Conservation (phyloP, 1,284 basidiomycete genomes). For the Ceratobasidium sp. region DNA sequence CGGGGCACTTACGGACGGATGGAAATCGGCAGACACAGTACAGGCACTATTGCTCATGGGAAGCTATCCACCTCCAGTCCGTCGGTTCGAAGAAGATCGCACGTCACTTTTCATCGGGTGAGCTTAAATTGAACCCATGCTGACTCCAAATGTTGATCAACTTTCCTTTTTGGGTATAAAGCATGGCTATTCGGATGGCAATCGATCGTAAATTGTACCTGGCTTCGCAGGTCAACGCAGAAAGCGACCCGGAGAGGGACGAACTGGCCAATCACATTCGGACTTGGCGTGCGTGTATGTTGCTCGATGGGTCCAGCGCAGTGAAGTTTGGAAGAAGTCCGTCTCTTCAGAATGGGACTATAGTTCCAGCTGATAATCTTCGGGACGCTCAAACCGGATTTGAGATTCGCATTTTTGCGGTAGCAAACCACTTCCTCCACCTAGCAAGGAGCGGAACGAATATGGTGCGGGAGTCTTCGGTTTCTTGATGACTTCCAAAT, state of each 20-base stretch:
- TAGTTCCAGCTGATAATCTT: neutral
- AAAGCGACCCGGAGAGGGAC: neutral
- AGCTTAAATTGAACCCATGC: neutral
- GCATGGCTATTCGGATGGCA: slow-evolving; percentile 38
- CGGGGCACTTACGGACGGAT: slow-evolving; percentile 24
- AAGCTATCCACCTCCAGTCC: slow-evolving; percentile 33
- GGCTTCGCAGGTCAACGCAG: neutral
- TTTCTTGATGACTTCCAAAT: neutral
- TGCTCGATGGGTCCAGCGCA: slow-evolving; percentile 21
- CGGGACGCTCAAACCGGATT: slow-evolving; percentile 2
- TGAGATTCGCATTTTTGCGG: slow-evolving; percentile 24
- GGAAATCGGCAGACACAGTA: slow-evolving; percentile 30
- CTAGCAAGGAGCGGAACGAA: slow-evolving; percentile 10
- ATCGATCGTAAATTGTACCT: slow-evolving; percentile 14
- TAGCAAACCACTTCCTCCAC: slow-evolving; percentile 18
- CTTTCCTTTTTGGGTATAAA: slow-evolving; percentile 4
- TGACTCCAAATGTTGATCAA: slow-evolving; percentile 11
- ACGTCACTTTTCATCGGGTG: slow-evolving; percentile 35
- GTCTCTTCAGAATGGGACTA: neutral
- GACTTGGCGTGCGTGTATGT: slow-evolving; percentile 28
- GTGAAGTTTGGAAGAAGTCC: slow-evolving; percentile 21
- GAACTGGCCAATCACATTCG: slow-evolving; percentile 34
- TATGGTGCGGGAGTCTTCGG: neutral
- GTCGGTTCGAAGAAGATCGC: slow-evolving; percentile 29
- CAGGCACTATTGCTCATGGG: slow-evolving; percentile 33